Conservation (phyloP, 371 early-diverging fungal species). For the Rhizopus delemar region DNA sequence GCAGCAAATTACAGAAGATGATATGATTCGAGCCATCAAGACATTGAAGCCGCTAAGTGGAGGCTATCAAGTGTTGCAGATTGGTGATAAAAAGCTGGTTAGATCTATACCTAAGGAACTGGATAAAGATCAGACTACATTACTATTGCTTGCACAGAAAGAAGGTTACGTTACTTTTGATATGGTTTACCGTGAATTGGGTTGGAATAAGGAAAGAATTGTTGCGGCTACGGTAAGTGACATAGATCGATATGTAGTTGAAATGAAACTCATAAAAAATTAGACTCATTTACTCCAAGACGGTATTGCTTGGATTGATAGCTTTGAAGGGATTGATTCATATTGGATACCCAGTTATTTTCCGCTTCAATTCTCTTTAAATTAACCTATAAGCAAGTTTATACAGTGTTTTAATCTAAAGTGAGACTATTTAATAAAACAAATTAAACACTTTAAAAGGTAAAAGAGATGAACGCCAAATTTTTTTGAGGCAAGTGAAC, state of each 20-base stretch:
- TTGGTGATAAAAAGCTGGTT: conserved; percentile 81
- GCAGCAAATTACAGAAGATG: conserved; percentile 57
- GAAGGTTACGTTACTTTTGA: conserved; percentile 64
- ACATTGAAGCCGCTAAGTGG: conserved; percentile 82
- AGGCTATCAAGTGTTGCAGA: conserved; percentile 78
- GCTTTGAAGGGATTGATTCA: conserved; percentile 55
- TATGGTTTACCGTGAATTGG: conserved; percentile 51
- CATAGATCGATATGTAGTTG: no score
- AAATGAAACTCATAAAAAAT: no score
- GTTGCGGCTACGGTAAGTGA: conserved; percentile 40
- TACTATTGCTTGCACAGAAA: conserved; percentile 75
- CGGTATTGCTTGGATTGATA: conserved; percentile 85
- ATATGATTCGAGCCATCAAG: conserved; percentile 84
- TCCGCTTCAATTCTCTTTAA: not conserved
- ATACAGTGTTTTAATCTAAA: no score
- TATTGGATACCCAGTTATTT: conserved; percentile 88
- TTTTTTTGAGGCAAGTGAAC: no score
- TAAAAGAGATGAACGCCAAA: no score
- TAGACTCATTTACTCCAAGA: conserved; percentile 76
- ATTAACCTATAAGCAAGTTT: no score
- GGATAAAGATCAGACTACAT: conserved; percentile 73
- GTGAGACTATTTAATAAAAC: no score
- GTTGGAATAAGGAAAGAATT: conserved; percentile 66
- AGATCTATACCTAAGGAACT: conserved; percentile 90
- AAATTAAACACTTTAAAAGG: no score